Evolutionary conservation across 805 yeast genomes (phyloP).

Genomic region (Torulaspora delbrueckii): DNA sequence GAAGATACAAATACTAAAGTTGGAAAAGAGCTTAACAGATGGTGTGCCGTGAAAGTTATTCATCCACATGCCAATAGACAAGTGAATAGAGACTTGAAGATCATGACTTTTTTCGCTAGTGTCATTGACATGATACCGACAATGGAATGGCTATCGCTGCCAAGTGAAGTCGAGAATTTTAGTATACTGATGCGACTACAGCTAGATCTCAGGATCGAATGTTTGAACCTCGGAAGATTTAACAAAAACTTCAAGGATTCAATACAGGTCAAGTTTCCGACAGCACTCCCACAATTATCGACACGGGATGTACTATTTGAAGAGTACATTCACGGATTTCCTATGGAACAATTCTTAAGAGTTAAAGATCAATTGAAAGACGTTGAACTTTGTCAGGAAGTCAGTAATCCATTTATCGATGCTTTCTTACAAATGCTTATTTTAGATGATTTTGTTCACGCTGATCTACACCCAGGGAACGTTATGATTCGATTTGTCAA

Average conservation of each 20-base stretch:
- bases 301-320: constrained; percentile 76
- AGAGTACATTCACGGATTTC: constrained; percentile 76
- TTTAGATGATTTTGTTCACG: constrained; percentile 89
- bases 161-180: constrained; percentile 90
- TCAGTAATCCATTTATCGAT: constrained; percentile 80
- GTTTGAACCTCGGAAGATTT: constrained; percentile 69
- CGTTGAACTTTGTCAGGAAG: constrained; percentile 52
- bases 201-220: constrained; percentile 85
- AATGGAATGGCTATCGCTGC: constrained; percentile 96
- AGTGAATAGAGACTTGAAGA: constrained; percentile 73
- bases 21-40: constrained; percentile 31
- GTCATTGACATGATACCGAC: constrained; percentile 73
- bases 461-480: constrained; percentile 96
- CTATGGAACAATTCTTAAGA: constrained; percentile 66
- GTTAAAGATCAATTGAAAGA: constrained; percentile 34
- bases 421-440: constrained; percentile 91
- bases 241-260: constrained; percentile 57
- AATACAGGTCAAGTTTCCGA: constrained; percentile 71
- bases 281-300: constrained; percentile 59
- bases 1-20: constrained; percentile 2
- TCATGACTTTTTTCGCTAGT: constrained; percentile 78
- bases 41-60: constrained; percentile 86
- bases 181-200: constrained; percentile 81
- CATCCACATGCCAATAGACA: constrained; percentile 79
- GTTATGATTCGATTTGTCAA: constrained; percentile 70